Percentiles rank a stretch among this genome's conserved stretches.
Conservation (phyloP, 768 basidiomycete genomes). For the Pulveroboletus sp. region DNA sequence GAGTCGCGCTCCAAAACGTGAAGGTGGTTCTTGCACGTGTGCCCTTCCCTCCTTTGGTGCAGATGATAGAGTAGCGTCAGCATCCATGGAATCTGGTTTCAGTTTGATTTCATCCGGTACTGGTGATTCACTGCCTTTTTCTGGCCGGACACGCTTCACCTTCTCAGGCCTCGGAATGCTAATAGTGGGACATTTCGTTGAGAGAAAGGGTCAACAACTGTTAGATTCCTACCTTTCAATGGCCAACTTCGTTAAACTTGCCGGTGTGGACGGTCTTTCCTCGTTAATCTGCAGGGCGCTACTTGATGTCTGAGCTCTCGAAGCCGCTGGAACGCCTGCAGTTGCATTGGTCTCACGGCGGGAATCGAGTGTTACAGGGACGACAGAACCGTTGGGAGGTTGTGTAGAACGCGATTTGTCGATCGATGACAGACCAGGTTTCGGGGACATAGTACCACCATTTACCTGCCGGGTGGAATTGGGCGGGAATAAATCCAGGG, state of each 20-base stretch:
- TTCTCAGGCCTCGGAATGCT: constrained; percentile 81
- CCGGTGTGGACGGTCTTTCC: constrained; percentile 31
- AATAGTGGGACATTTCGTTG: constrained; percentile 7
- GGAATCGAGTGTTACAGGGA: constrained; percentile 29
- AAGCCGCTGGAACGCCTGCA: constrained; percentile 39
- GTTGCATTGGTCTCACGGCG: constrained; percentile 33
- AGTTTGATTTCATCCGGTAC: constrained; percentile 28
- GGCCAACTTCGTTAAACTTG: constrained; percentile 48
- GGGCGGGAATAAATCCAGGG: not conserved
- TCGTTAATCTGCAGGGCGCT: constrained; percentile 22
- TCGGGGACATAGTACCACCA: constrained; percentile 28
- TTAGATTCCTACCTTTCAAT: constrained; percentile 55
- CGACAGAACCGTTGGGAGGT: constrained; percentile 40
- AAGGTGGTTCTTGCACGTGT: constrained; percentile 16
- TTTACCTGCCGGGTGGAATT: constrained; percentile 18
- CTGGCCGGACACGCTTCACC: constrained; percentile 53
- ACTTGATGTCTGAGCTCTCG: constrained; percentile 50
- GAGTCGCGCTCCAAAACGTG: constrained; percentile 25
- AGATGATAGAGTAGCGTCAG: constrained; percentile 25
- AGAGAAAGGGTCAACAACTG: not conserved
- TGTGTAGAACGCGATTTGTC: constrained; percentile 30
- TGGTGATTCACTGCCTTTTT: constrained; percentile 37
- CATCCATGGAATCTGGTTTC: constrained; percentile 35
- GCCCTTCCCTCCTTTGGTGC: constrained; percentile 27
- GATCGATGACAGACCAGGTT: constrained; percentile 20